Evolutionary conservation across 2,329 filamentous ascomycete species (phyloP).

Genomic region (Fusarium caatingaense): DNA sequence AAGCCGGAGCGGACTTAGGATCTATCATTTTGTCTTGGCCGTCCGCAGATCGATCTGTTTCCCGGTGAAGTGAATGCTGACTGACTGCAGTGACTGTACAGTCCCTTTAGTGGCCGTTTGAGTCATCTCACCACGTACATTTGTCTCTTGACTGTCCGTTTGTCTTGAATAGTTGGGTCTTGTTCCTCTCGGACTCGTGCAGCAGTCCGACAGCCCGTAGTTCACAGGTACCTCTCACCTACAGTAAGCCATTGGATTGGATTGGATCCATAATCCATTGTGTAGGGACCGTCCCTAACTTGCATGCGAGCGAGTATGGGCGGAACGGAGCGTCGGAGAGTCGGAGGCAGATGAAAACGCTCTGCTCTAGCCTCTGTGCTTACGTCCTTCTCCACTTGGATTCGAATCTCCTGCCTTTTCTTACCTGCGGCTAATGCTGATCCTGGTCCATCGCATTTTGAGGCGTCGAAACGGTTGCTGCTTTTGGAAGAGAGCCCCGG

Average conservation of each 20-base stretch:
- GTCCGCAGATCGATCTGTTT: conserved; percentile 4
- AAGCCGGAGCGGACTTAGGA: background rate
- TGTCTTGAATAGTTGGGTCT: background rate
- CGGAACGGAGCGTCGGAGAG: background rate
- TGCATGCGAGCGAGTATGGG: background rate
- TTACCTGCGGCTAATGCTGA: conserved; percentile 13
- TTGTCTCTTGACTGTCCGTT: conserved; percentile 17
- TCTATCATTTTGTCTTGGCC: conserved; percentile 1
- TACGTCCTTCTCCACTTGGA: conserved; percentile 14
- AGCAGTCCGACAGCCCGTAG: conserved; percentile 39
- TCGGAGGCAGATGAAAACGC: background rate
- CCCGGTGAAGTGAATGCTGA: conserved; percentile 5
- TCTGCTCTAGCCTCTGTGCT: conserved; percentile 21
- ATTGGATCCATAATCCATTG: background rate
- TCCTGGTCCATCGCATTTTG: conserved; percentile 15
- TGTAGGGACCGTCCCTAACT: background rate
- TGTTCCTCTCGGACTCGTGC: conserved; percentile 38
- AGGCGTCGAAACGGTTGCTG: conserved; percentile 41
- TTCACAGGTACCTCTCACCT: background rate
- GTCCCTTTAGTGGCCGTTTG: conserved; percentile 3
- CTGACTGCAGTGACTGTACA: background rate
- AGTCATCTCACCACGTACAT: conserved; percentile 31
- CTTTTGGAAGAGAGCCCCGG: conserved; percentile 19
- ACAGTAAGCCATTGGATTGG: background rate
- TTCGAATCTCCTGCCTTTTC: conserved; percentile 15